These are phyloP conservation scores for Herpetospermum pedunculosum DNA, from an alignment of 306 rosid genomes.

Conservation along the genomic window DNA sequence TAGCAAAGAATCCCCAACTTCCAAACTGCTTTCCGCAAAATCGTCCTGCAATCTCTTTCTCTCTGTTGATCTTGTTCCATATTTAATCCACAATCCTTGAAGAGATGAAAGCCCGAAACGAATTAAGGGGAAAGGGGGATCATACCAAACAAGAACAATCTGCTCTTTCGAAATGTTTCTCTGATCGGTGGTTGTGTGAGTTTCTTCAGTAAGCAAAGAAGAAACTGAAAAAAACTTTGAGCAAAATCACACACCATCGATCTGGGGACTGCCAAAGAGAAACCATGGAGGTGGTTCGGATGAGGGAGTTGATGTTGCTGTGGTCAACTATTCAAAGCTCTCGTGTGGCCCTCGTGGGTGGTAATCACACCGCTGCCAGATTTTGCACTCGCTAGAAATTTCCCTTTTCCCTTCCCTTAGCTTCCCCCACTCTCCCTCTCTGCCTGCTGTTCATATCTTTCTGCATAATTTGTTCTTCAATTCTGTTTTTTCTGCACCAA, in stretches of 20 bases:
- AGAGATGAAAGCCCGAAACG: too few species aligned
- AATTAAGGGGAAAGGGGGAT: neutral
- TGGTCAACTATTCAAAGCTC: constrained; percentile 35
- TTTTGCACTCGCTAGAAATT: constrained; percentile 51
- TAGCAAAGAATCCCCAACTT: neutral
- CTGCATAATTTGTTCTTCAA: neutral
- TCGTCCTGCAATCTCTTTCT: too few species aligned
- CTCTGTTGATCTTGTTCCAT: neutral
- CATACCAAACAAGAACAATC: neutral
- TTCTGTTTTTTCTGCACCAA: neutral
- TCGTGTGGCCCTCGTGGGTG: constrained; percentile 65
- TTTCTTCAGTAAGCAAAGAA: too few species aligned
- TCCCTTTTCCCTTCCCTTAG: constrained; percentile 8
- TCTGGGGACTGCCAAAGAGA: constrained; percentile 3
- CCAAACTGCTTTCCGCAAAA: neutral
- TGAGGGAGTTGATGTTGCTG: constrained; percentile 28
- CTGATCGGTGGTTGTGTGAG: constrained; percentile 8
- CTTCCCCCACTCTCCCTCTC: neutral
- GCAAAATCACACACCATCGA: constrained; percentile 13
- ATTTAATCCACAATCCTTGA: neutral
- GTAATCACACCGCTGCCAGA: constrained; percentile 65
- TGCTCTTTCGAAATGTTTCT: neutral
- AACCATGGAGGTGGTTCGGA: constrained; percentile 45
- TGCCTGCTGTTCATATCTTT: neutral
- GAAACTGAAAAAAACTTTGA: too few species aligned